These are phyloP conservation scores for Ceriops decandra DNA, from an alignment of 345 rosid genomes.

Conservation along the genomic window DNA sequence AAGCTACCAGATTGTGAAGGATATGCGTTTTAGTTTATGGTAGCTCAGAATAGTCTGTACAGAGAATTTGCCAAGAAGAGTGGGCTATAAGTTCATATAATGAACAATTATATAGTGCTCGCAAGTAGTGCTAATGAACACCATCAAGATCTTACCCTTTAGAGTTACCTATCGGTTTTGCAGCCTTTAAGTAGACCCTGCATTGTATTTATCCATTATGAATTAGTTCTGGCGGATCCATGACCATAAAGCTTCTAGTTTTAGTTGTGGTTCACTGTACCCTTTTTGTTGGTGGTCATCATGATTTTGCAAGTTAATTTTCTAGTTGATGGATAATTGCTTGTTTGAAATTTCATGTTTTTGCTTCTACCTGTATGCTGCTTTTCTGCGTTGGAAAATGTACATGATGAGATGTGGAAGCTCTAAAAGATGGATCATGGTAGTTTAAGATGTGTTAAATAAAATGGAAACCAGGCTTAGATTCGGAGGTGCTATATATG, in stretches of 20 bases:
- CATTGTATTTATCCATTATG: neutral
- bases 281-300: neutral
- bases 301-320: neutral
- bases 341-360: too few relatives aligned
- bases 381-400: too few relatives aligned
- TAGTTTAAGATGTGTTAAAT: too few relatives aligned
- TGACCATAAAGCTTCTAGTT: constrained; percentile 8
- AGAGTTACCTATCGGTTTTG: constrained; percentile 13
- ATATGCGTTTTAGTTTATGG: constrained; percentile 6
- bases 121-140: constrained; percentile 12
- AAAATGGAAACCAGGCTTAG: too few relatives aligned
- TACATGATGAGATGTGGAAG: too few relatives aligned
- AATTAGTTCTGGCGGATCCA: constrained; percentile 8
- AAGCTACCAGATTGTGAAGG: constrained; percentile 1
- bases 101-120: constrained; percentile 10
- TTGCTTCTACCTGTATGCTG: too few relatives aligned
- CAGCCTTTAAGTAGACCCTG: constrained; percentile 13
- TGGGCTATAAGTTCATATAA: constrained; percentile 19
- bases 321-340: constrained; percentile 2
- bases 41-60: constrained; percentile 11
- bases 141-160: constrained; percentile 6
- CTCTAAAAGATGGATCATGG: too few relatives aligned
- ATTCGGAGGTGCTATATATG: too few relatives aligned
- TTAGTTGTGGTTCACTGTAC: constrained; percentile 7
- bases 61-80: constrained; percentile 18